Conservation (phyloP, 805 yeast genomes). For the Candida ulmi region DNA sequence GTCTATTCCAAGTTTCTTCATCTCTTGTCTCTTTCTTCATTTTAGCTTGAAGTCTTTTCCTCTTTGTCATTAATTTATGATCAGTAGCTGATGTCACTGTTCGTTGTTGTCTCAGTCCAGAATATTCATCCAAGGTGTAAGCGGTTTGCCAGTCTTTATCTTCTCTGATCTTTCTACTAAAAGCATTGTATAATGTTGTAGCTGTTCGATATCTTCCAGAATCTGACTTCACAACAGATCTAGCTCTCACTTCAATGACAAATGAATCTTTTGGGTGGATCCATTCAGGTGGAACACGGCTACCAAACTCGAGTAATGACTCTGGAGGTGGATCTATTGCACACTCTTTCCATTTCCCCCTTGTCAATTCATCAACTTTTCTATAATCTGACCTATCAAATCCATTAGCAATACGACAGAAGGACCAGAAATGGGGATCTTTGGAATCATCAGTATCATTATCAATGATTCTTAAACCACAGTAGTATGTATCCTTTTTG, state of each 20-base stretch:
- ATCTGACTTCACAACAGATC: constrained; percentile 53
- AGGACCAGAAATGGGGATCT: constrained; percentile 44
- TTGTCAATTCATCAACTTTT: constrained; percentile 49
- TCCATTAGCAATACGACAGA: constrained; percentile 84
- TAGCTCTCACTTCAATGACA: constrained; percentile 78
- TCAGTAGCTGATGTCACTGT: constrained; percentile 15
- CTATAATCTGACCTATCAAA: constrained; percentile 59
- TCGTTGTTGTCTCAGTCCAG: constrained; percentile 25
- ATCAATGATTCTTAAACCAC: constrained; percentile 56
- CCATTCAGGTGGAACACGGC: constrained; percentile 65
- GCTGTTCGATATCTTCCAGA: constrained; percentile 53
- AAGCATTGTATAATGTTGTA: constrained; percentile 70
- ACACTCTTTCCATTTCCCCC: constrained; percentile 54
- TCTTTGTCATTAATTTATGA: constrained; percentile 23
- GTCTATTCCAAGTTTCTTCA: constrained; percentile 19
- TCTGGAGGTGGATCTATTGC: constrained; percentile 36
- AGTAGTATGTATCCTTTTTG: constrained; percentile 60
- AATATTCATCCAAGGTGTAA: constrained; percentile 50
- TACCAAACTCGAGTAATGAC: constrained; percentile 46
- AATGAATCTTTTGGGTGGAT: constrained; percentile 72
- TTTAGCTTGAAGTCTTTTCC: constrained; percentile 17
- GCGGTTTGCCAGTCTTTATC: constrained; percentile 62
- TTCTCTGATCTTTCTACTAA: constrained; percentile 58
- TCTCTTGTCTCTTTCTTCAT: constrained; percentile 15
- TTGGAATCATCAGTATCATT: constrained; percentile 21